Percentiles rank a stretch among this genome's conserved stretches.
Conservation (phyloP, 208 protist genomes). For the Trypanosoma grayi region DNA sequence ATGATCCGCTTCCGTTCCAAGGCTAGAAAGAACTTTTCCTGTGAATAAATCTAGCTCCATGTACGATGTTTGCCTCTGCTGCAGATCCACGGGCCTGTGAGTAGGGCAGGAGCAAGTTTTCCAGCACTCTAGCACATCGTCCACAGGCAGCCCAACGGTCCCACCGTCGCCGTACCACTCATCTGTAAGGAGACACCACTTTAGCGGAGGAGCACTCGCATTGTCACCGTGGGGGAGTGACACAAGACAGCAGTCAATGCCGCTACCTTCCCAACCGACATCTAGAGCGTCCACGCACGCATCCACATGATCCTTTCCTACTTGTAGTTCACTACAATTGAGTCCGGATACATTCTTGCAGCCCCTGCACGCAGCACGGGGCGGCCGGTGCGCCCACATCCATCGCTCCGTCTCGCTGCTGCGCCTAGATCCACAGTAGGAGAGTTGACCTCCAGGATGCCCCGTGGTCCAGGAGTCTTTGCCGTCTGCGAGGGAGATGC, state of each 20-base stretch:
- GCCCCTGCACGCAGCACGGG: not conserved
- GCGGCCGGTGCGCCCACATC: not conserved
- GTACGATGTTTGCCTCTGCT: constrained; percentile 31
- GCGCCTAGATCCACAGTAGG: not conserved
- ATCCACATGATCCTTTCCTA: no score
- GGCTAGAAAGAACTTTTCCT: constrained; percentile 29
- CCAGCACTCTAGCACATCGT: constrained; percentile 18
- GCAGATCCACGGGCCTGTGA: constrained; percentile 34
- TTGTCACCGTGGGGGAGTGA: not conserved
- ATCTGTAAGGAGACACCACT: constrained; percentile 9
- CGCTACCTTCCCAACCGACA: not conserved
- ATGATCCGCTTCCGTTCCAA: not conserved
- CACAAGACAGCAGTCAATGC: constrained; percentile 8
- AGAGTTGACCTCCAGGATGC: constrained; percentile 12
- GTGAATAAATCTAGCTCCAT: constrained; percentile 41
- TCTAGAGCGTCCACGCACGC: not conserved
- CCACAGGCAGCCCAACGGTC: not conserved
- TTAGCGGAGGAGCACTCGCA: not conserved
- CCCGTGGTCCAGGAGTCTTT: constrained; percentile 9
- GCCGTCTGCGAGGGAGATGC: constrained; percentile 7
- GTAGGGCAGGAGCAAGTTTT: constrained; percentile 19
- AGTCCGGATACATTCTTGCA: not conserved
- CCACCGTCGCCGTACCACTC: not conserved
- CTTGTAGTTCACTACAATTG: no score
- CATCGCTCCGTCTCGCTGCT: not conserved